Conservation (phyloP, 306 rosid genomes). For the Glycine tomentella region DNA sequence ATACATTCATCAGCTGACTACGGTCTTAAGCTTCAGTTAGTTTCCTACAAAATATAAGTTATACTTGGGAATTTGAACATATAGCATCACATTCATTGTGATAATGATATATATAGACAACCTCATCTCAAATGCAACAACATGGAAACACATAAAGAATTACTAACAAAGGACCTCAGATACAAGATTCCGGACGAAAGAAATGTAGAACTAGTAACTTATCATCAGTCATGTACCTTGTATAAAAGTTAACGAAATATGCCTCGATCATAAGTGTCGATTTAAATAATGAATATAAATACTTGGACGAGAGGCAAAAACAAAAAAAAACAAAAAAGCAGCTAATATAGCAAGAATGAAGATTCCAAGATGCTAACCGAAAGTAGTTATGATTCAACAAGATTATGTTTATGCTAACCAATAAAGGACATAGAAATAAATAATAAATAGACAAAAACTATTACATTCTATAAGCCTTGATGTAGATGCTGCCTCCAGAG, state of each 20-base stretch:
- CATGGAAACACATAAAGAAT: conserved; percentile 6
- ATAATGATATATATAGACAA: not conserved
- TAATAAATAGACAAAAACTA: not conserved
- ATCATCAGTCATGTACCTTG: conserved; percentile 13
- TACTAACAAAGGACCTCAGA: not conserved
- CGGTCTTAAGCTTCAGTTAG: conserved; percentile 5
- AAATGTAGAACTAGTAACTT: not conserved
- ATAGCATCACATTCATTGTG: not conserved
- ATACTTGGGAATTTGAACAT: not conserved
- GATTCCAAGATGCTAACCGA: conserved; percentile 7
- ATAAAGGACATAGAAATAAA: conserved; percentile 8
- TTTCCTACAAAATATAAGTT: not conserved
- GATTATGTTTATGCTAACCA: conserved; percentile 30
- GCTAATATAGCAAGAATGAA: conserved; percentile 17
- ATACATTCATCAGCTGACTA: not conserved
- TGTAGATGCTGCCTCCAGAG: conserved; percentile 95
- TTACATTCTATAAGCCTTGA: conserved; percentile 90
- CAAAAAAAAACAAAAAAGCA: not conserved
- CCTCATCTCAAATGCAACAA: conserved; percentile 24
- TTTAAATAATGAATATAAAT: not conserved
- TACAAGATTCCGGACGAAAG: not conserved
- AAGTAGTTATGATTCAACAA: conserved; percentile 12
- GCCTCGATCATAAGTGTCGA: not conserved
- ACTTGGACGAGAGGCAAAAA: not conserved
- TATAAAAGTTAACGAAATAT: conserved; percentile 1